phyloP scores from a whole-genome alignment of 345 rosid species.

The Hypericum androsaemum region DNA sequence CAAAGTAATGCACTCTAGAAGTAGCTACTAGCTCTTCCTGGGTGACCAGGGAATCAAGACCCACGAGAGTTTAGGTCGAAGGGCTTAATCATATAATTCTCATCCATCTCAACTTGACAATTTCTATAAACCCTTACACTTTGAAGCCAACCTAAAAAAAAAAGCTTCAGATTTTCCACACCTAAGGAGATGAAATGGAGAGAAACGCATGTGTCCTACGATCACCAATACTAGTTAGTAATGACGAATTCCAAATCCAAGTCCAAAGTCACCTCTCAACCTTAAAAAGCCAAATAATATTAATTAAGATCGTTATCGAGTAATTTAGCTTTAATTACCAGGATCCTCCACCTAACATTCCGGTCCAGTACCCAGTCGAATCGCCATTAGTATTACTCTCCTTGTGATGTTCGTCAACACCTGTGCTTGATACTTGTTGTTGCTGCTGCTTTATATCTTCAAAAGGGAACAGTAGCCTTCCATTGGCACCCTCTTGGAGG shows the following conservation, averaged over 20 bases:
- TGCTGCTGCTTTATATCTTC: constrained; percentile 60
- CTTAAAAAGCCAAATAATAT: neutral
- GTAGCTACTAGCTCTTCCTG: too few relatives aligned
- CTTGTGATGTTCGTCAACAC: constrained; percentile 24
- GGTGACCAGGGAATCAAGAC: too few relatives aligned
- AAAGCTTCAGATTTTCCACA: neutral
- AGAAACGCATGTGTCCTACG: neutral
- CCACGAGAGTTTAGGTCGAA: neutral
- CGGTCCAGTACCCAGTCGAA: constrained; percentile 83
- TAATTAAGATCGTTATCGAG: neutral
- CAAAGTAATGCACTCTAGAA: neutral
- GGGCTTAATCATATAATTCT: neutral
- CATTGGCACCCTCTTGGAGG: constrained; percentile 33
- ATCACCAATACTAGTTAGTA: neutral
- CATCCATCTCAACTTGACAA: neutral
- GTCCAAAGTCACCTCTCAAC: neutral
- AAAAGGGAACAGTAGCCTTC: constrained; percentile 78
- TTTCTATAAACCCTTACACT: neutral
- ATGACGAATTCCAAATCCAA: constrained; percentile 1
- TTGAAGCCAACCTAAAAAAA: constrained; percentile 1
- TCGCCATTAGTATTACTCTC: constrained; percentile 25
- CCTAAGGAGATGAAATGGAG: neutral
- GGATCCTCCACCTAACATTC: constrained; percentile 91
- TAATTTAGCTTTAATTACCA: constrained; percentile 38
- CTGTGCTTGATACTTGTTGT: constrained; percentile 12